Conservation (phyloP, 192 early-diverging fungal species). For the Entophlyctis luteolus region DNA sequence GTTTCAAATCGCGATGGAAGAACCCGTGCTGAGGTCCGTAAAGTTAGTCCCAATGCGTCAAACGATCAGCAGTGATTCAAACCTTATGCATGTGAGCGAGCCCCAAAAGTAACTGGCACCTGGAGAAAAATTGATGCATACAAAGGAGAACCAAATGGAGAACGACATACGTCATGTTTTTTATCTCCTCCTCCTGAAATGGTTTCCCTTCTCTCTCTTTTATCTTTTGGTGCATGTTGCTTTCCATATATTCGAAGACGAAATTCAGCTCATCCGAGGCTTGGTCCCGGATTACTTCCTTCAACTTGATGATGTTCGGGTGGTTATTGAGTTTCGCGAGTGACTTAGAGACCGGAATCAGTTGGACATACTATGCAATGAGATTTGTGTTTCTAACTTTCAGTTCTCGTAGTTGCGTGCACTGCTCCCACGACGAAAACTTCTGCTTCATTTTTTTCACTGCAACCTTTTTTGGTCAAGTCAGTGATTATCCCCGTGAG, state of each 20-base stretch:
- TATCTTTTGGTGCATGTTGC: constrained; percentile 89
- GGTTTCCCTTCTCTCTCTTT: constrained; percentile 65
- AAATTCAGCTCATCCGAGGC: constrained; percentile 80
- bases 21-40: constrained; percentile 54
- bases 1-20: constrained; percentile 95
- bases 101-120: constrained; percentile 82
- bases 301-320: constrained; percentile 78
- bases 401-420: constrained; percentile 69
- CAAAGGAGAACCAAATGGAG: not conserved
- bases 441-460: constrained; percentile 89
- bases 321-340: constrained; percentile 70
- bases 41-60: not conserved
- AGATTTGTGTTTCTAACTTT: too few species aligned
- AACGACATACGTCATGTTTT: constrained; percentile 67
- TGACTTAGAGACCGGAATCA: constrained; percentile 39
- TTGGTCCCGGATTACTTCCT: constrained; percentile 73
- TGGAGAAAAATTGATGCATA: constrained; percentile 23
- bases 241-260: constrained; percentile 95
- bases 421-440: constrained; percentile 65
- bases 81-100: constrained; percentile 84
- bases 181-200: constrained; percentile 66
- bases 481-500: not conserved
- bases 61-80: too few species aligned
- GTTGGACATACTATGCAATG: not conserved
- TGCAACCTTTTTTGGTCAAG: constrained; percentile 59